Percentiles rank a stretch among this genome's conserved stretches.
Evolutionary conservation across 148 eudicot species (phyloP).

Genomic region (Hydrangea macrophylla): DNA sequence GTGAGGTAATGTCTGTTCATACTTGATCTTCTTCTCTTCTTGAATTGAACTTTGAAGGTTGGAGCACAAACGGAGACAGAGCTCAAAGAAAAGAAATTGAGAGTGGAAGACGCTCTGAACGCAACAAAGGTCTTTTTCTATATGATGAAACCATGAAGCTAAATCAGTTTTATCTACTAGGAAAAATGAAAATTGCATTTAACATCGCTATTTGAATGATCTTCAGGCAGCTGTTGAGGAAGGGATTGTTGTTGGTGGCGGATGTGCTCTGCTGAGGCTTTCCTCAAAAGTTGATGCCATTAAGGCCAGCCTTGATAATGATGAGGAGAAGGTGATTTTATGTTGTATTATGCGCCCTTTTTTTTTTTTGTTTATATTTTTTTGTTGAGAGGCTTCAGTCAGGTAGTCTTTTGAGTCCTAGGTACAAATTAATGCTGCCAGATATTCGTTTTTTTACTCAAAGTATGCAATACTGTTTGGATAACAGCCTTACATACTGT

Average conservation of each 20-base stretch:
- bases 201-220: neutral
- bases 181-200: neutral
- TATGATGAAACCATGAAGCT: too few relatives aligned
- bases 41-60: constrained; percentile 38
- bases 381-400: neutral
- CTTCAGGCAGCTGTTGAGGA: constrained; percentile 96
- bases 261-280: constrained; percentile 83
- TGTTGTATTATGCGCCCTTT: neutral
- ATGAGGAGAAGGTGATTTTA: constrained; percentile 70
- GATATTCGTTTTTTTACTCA: too few relatives aligned
- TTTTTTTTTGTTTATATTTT: neutral
- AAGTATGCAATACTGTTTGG: neutral
- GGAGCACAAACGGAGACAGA: constrained; percentile 99
- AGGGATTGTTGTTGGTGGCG: constrained; percentile 98
- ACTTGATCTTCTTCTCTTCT: neutral
- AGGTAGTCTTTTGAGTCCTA: too few relatives aligned
- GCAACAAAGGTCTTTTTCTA: constrained; percentile 67
- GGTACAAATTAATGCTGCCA: too few relatives aligned
- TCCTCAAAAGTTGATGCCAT: constrained; percentile 87
- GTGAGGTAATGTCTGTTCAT: neutral
- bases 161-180: too few relatives aligned
- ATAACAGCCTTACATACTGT: neutral
- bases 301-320: constrained; percentile 61
- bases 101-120: constrained; percentile 97
- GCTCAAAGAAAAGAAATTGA: constrained; percentile 86